These are phyloP conservation scores for Psilocybe cubensis DNA, from an alignment of 768 basidiomycete genomes.

Conservation along the genomic window DNA sequence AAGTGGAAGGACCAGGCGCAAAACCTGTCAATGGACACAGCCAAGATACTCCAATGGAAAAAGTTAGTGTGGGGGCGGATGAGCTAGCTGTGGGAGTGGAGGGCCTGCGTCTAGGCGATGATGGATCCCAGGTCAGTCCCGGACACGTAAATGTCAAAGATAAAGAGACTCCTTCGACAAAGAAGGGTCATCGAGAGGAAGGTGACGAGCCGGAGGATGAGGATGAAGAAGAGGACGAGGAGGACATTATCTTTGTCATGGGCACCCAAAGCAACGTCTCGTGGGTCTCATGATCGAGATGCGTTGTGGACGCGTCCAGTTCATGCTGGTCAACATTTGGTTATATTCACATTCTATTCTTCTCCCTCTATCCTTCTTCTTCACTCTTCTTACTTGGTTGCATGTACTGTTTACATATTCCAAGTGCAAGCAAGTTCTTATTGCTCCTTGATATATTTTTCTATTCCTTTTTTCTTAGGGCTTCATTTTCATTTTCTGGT, in stretches of 20 bases:
- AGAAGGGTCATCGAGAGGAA: not conserved
- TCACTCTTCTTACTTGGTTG: too few species aligned
- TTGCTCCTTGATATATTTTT: slow-evolving; percentile 1
- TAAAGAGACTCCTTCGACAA: too few species aligned
- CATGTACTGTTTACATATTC: too few species aligned
- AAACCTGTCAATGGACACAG: too few species aligned
- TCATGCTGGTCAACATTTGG: too few species aligned
- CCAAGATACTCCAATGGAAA: too few species aligned
- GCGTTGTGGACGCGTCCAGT: too few species aligned
- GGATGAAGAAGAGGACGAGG: slow-evolving; percentile 63
- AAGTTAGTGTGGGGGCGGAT: too few species aligned
- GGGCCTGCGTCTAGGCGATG: not conserved
- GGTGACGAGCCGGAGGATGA: slow-evolving; percentile 28
- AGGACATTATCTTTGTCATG: slow-evolving; percentile 80
- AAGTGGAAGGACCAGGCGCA: not conserved
- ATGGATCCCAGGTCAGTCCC: not conserved
- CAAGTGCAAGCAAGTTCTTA: too few species aligned
- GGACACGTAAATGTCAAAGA: not conserved
- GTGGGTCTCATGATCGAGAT: slow-evolving; percentile 33
- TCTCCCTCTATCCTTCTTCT: too few species aligned
- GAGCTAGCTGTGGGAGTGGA: too few species aligned
- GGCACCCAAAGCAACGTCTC: slow-evolving; percentile 44
- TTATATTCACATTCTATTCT: too few species aligned
- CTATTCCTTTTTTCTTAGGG: not conserved
- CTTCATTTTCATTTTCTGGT: not conserved